phyloP scores from a whole-genome alignment of 148 eudicot genomes.

The Beta vulgaris region DNA sequence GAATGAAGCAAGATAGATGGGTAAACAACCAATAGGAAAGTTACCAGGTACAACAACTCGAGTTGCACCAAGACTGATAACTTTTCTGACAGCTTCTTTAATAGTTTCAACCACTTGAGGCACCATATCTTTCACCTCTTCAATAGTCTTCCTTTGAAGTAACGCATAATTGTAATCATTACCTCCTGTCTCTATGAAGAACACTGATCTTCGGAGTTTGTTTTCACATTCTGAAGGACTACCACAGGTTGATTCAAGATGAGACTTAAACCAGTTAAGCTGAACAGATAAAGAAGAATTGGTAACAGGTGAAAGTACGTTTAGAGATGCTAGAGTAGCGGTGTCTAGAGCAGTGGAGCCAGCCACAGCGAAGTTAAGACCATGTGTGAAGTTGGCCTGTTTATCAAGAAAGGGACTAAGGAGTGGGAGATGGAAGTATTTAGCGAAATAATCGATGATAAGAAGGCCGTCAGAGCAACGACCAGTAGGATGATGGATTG shows the following conservation, averaged over 20 bases:
- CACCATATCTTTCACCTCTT: conserved; percentile 23
- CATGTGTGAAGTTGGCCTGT: conserved; percentile 20
- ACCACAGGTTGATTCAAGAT: not conserved
- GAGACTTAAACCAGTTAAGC: conserved; percentile 18
- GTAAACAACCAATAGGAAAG: conserved; percentile 34
- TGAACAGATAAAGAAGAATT: conserved; percentile 19
- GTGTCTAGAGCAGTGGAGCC: conserved; percentile 21
- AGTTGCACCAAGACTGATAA: conserved; percentile 27
- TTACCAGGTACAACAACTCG: conserved; percentile 26
- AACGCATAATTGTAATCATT: conserved; percentile 38
- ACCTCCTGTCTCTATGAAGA: conserved; percentile 39
- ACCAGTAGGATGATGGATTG: conserved; percentile 17
- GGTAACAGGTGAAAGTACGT: not conserved
- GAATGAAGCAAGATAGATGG: conserved; percentile 13
- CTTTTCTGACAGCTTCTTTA: conserved; percentile 17
- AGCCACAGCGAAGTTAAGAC: conserved; percentile 28
- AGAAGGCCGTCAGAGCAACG: conserved; percentile 23
- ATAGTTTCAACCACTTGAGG: conserved; percentile 30
- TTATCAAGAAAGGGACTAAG: conserved; percentile 18
- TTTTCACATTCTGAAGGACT: conserved; percentile 20
- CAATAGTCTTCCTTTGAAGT: conserved; percentile 15
- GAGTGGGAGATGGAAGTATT: conserved; percentile 13
- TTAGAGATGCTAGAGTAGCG: not conserved
- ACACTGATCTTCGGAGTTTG: conserved; percentile 22
- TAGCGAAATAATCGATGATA: conserved; percentile 21